Evolutionary conservation across 306 rosid species (phyloP), one percentile per base, ranked within the genome.

Genomic region (Glycine tomentella): DNA sequence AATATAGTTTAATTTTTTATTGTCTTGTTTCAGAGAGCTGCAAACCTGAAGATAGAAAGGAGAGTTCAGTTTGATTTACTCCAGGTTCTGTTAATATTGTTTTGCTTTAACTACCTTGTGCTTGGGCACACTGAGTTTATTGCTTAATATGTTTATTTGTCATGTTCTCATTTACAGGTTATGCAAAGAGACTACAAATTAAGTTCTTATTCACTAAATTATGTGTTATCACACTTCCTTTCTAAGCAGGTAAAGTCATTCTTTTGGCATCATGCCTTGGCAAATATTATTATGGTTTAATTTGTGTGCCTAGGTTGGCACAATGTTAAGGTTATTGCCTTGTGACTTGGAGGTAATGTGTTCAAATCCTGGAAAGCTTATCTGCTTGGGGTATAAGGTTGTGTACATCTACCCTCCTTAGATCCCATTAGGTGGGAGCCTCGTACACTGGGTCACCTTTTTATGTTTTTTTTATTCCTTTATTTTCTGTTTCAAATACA

Each of bases 61-160:
- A 87, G 98, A 87, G 99, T 95, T 83, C 98, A 95, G 81, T 95
- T 95, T 86, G 99, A 95, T 87, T 86, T 95, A 88, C 92, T 95
- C 80, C 98, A 95, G 99, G 98, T 95, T 76, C 73, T 70, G 56
- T 81, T 62, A 20, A 58, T 51, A 58, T 70, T 74, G 56, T 75
- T 81, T 83, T 81, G 73, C 74, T 72, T 76, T 69, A 76, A 68
- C 76, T 81, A 52, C 84, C 76, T 5, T 65, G 5, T 84, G 56
- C 55, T 15, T 78, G 67, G 72, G 69, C 1, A 62, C 48, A 74
- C 55, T 8, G 61, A 65, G 75, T 65, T 44, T 69, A 65, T n/a
- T 65, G 59, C 59, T 66, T 34, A 74, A 38, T 31, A 80, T 70
- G 79, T 86, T 85, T 48, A 17, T 72, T 70, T 57, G 61, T 64